Evolutionary conservation across 805 yeast genomes (phyloP).

Genomic region (Yamadazyma endophytica): DNA sequence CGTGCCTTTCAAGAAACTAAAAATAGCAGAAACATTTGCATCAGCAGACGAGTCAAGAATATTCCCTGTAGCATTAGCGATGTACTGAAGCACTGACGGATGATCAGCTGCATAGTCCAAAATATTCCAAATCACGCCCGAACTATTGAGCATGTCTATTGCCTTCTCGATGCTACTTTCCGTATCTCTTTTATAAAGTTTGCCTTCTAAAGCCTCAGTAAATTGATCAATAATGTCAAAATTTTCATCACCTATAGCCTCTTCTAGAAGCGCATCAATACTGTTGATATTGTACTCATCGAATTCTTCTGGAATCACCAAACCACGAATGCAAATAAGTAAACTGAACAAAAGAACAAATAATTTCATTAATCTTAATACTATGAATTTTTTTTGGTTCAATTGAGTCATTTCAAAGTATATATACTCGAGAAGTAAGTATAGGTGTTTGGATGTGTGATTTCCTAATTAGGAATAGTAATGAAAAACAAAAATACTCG

Average conservation of each 20-base stretch:
- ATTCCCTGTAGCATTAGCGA: conserved; percentile 30
- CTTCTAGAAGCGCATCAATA: conserved; percentile 3
- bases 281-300: not conserved
- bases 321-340: no score
- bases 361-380: no score
- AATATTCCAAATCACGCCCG: conserved; percentile 31
- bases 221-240: conserved; percentile 6
- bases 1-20: conserved; percentile 5
- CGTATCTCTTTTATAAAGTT: conserved; percentile 16
- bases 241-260: conserved; percentile 8
- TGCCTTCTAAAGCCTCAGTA: not conserved
- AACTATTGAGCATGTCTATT: conserved; percentile 22
- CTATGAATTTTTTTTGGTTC: no score
- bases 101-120: conserved; percentile 32
- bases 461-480: conserved; percentile 6
- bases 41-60: conserved; percentile 9
- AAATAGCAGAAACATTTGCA: conserved; percentile 4
- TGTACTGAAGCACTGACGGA: conserved; percentile 20
- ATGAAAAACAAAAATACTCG: no score
- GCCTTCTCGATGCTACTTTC: conserved; percentile 20
- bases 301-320: no score
- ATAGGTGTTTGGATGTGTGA: no score
- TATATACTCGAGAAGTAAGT: no score
- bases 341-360: no score
- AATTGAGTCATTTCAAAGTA: no score